A percentile compares a stretch with the other conserved stretches of the same genome.
phyloP scores from a whole-genome alignment of 2,329 filamentous ascomycete species.

The Ustilaginoidea virens region DNA sequence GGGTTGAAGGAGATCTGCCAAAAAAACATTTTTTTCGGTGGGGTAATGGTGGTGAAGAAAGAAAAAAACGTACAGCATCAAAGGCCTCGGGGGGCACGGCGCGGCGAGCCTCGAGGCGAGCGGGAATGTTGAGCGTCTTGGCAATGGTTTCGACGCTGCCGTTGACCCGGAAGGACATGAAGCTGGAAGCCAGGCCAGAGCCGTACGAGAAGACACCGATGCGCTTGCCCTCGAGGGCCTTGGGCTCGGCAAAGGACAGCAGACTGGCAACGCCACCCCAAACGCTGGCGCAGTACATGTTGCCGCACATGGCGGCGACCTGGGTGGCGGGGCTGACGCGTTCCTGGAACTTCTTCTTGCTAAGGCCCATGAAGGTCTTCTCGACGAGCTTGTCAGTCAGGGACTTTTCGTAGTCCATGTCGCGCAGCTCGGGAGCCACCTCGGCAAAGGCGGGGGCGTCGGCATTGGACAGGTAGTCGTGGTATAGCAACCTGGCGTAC shows the following conservation, averaged over 20 bases:
- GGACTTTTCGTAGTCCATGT: constrained; percentile 67
- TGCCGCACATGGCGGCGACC: constrained; percentile 61
- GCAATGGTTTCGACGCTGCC: constrained; percentile 54
- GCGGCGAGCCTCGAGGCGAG: constrained; percentile 49
- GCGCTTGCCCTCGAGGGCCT: constrained; percentile 53
- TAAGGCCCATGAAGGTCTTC: constrained; percentile 73
- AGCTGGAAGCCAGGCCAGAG: constrained; percentile 56
- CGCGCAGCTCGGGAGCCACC: constrained; percentile 59
- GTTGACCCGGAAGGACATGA: constrained; percentile 57
- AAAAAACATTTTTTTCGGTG: no score
- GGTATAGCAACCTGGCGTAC: constrained; percentile 70
- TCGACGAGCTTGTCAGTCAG: constrained; percentile 69
- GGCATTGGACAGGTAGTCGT: constrained; percentile 64
- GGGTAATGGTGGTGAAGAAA: no score
- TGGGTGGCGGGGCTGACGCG: constrained; percentile 59
- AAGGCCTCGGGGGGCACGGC: constrained; percentile 57
- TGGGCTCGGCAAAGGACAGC: constrained; percentile 46
- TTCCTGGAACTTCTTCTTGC: constrained; percentile 73
- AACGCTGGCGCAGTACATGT: constrained; percentile 57
- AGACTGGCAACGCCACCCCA: constrained; percentile 63
- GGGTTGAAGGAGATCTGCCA: no score
- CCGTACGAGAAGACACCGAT: constrained; percentile 68
- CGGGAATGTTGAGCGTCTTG: constrained; percentile 54
- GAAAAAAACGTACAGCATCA: constrained; percentile 43
- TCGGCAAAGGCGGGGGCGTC: constrained; percentile 53